A percentile compares a stretch with the other conserved stretches of the same genome.
These are phyloP conservation scores for Hyaloscypha bicolor DNA, from an alignment of 495 filamentous ascomycete species.

Conservation along the genomic window DNA sequence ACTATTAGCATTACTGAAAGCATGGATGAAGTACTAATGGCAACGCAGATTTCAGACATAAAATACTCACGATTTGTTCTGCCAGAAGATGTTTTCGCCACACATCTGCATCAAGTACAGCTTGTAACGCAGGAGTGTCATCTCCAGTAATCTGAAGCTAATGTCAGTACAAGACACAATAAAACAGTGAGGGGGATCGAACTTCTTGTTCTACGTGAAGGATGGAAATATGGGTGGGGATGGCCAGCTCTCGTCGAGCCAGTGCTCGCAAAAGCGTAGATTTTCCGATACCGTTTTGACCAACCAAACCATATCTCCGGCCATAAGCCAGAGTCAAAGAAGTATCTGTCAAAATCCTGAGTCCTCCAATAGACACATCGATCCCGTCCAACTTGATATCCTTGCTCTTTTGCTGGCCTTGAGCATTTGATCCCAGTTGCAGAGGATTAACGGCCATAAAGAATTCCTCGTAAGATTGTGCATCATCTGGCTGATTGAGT, in stretches of 20 bases:
- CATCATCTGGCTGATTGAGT: constrained; percentile 76
- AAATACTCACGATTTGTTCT: constrained; percentile 74
- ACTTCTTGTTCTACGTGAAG: constrained; percentile 99
- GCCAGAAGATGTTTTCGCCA: constrained; percentile 95
- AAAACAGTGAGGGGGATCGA: constrained; percentile 26
- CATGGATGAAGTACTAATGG: constrained; percentile 3
- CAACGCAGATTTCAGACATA: not conserved
- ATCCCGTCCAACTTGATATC: constrained; percentile 98
- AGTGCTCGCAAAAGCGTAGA: constrained; percentile 89
- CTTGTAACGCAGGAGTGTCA: constrained; percentile 93
- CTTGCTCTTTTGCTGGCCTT: constrained; percentile 84
- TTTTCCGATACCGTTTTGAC: constrained; percentile 99
- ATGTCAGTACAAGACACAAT: constrained; percentile 1
- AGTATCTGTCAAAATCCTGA: constrained; percentile 87
- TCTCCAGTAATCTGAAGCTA: constrained; percentile 80
- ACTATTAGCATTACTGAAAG: not conserved
- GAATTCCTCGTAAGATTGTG: constrained; percentile 98
- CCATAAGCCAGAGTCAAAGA: constrained; percentile 89
- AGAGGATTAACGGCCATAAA: constrained; percentile 99
- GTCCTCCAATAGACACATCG: constrained; percentile 89
- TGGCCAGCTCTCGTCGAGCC: constrained; percentile 88
- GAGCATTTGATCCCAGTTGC: constrained; percentile 65
- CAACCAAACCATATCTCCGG: constrained; percentile 93
- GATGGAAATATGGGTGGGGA: constrained; percentile 97
- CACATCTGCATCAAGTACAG: constrained; percentile 96